Evolutionary conservation across 345 rosid genomes (phyloP).

Genomic region (Anacardium occidentale): DNA sequence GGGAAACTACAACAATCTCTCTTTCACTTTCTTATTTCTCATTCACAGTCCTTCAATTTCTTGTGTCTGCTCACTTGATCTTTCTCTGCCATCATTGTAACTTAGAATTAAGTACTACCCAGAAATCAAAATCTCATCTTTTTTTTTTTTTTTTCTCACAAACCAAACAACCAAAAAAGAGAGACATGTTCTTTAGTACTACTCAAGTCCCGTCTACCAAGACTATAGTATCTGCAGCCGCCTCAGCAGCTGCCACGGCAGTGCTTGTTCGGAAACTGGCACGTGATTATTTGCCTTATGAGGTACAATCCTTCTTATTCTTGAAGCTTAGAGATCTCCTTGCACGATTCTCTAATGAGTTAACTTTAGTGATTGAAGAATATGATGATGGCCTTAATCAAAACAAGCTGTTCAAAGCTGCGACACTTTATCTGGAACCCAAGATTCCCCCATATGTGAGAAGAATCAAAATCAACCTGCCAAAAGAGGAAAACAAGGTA

Average conservation of each 20-base stretch:
- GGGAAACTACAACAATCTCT: too few species aligned
- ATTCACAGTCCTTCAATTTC: too few species aligned
- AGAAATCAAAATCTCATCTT: too few species aligned
- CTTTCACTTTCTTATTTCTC: too few species aligned
- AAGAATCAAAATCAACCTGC: constrained; percentile 21
- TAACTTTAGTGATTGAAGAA: constrained; percentile 38
- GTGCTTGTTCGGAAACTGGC: constrained; percentile 34
- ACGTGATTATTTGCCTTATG: constrained; percentile 31
- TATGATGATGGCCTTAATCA: constrained; percentile 32
- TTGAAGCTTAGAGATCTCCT: constrained; percentile 22
- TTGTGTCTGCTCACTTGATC: too few species aligned
- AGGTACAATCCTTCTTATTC: constrained; percentile 30
- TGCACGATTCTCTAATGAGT: constrained; percentile 21
- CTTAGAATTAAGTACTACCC: too few species aligned
- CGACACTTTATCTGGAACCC: constrained; percentile 39
- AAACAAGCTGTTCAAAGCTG: constrained; percentile 36
- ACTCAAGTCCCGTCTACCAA: constrained; percentile 26
- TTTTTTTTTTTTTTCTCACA: not conserved
- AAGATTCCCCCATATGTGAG: constrained; percentile 23
- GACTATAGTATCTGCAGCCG: constrained; percentile 34
- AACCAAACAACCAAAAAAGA: not conserved
- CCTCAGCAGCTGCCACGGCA: constrained; percentile 36
- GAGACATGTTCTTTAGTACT: not conserved
- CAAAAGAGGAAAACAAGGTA: constrained; percentile 17
- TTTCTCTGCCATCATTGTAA: too few species aligned